A percentile compares a stretch with the other conserved stretches of the same genome.
Conservation (phyloP, 1,284 basidiomycete species). For the Fistulina hepatica region DNA sequence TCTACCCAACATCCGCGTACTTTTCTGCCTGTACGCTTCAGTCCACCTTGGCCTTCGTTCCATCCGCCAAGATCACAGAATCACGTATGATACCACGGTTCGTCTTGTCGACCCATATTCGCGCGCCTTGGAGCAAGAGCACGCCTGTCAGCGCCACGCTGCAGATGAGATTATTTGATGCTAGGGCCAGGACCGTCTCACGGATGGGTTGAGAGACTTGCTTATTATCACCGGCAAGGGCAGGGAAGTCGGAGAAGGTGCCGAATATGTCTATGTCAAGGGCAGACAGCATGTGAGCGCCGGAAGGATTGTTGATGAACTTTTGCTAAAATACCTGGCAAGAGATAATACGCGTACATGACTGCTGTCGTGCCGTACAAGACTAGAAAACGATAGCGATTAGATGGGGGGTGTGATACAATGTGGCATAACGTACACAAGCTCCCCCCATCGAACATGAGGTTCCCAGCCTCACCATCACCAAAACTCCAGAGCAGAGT, state of each 20-base stretch:
- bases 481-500: conserved; percentile 67
- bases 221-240: conserved; percentile 33
- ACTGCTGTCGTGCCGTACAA: conserved; percentile 56
- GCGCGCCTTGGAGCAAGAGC: conserved; percentile 64
- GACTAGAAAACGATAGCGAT: conserved; percentile 37
- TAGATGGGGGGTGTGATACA: conserved; percentile 5
- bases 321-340: conserved; percentile 52
- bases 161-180: conserved; percentile 71
- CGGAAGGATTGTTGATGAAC: not conserved
- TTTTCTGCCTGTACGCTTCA: too few relatives aligned
- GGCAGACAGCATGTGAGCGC: conserved; percentile 7
- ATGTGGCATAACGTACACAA: conserved; percentile 44
- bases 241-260: conserved; percentile 47
- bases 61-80: too few relatives aligned
- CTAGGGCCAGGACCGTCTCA: conserved; percentile 56
- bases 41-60: too few relatives aligned
- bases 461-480: conserved; percentile 65
- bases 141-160: conserved; percentile 75
- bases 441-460: conserved; percentile 82
- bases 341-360: conserved; percentile 60
- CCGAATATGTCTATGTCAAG: conserved; percentile 43
- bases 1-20: too few relatives aligned
- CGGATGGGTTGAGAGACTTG: conserved; percentile 48
- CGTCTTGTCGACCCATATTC: conserved; percentile 80
- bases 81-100: too few relatives aligned